These are phyloP conservation scores for Backusella parvicylindrica DNA, from an alignment of 192 early-diverging fungal genomes.

Conservation along the genomic window DNA sequence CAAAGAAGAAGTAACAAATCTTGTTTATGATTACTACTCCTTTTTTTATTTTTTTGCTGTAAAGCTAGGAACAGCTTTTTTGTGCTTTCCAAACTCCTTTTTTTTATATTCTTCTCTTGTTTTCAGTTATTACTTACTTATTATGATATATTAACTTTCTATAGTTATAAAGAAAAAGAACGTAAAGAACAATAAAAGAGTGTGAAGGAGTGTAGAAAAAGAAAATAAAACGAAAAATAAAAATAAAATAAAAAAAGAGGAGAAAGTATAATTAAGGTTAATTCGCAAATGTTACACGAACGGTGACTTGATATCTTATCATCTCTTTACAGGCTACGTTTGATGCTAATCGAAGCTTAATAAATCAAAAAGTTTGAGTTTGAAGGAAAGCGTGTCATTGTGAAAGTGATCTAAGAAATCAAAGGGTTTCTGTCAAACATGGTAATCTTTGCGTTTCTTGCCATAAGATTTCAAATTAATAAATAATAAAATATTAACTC, in stretches of 20 bases:
- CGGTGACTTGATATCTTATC: neutral
- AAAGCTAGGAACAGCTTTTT: neutral
- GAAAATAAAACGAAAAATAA: neutral
- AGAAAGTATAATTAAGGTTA: neutral
- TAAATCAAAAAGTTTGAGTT: too few relatives aligned
- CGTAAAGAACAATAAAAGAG: neutral
- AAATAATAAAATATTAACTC: too few relatives aligned
- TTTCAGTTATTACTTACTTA: neutral
- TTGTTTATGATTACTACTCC: neutral
- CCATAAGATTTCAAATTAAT: too few relatives aligned
- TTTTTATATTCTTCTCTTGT: neutral
- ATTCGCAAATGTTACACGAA: neutral
- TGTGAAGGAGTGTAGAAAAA: neutral
- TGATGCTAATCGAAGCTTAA: too few relatives aligned
- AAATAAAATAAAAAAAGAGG: neutral
- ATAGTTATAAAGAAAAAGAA: neutral
- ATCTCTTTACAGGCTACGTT: too few relatives aligned
- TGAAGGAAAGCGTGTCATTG: too few relatives aligned
- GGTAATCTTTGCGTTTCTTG: too few relatives aligned
- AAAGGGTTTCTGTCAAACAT: too few relatives aligned
- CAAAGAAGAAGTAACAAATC: neutral
- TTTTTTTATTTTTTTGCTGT: neutral
- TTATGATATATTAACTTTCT: neutral
- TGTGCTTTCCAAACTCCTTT: neutral
- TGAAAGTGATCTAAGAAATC: too few relatives aligned